phyloP scores from a whole-genome alignment of 2,329 filamentous ascomycete species.

The Ascochyta lentis region DNA sequence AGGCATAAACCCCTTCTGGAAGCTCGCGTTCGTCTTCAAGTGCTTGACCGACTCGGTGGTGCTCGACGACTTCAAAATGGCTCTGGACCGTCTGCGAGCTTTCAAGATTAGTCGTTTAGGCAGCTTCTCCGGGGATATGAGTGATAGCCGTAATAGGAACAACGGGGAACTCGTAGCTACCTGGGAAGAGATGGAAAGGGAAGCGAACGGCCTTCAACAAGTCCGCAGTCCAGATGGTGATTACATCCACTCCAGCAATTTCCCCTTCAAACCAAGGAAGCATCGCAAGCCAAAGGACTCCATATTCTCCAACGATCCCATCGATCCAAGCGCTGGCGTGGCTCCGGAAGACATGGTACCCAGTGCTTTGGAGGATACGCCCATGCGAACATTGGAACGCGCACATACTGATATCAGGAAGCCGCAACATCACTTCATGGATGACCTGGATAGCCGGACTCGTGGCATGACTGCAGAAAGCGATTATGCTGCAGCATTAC shows the following conservation, averaged over 20 bases:
- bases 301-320: conserved; percentile 29
- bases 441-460: conserved; percentile 21
- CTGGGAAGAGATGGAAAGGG: conserved; percentile 45
- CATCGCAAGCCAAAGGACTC: conserved; percentile 35
- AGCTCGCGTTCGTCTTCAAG: conserved; percentile 69
- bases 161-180: conserved; percentile 39
- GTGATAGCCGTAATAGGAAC: conserved; percentile 42
- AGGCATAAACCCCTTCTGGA: conserved; percentile 72
- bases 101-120: conserved; percentile 52
- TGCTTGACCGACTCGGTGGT: conserved; percentile 71
- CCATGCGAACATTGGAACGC: conserved; percentile 22
- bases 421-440: conserved; percentile 27
- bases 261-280: conserved; percentile 32
- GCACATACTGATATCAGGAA: conserved; percentile 25
- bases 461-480: conserved; percentile 29
- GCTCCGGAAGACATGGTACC: conserved; percentile 41
- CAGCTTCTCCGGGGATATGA: conserved; percentile 46
- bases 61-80: conserved; percentile 72
- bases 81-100: conserved; percentile 55
- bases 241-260: conserved; percentile 38
- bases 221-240: conserved; percentile 42
- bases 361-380: conserved; percentile 33
- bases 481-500: conserved; percentile 40
- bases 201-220: conserved; percentile 33
- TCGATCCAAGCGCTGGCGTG: conserved; percentile 20